Conservation (phyloP, 1,284 basidiomycete species). For the Exsudoporus floridanus region DNA sequence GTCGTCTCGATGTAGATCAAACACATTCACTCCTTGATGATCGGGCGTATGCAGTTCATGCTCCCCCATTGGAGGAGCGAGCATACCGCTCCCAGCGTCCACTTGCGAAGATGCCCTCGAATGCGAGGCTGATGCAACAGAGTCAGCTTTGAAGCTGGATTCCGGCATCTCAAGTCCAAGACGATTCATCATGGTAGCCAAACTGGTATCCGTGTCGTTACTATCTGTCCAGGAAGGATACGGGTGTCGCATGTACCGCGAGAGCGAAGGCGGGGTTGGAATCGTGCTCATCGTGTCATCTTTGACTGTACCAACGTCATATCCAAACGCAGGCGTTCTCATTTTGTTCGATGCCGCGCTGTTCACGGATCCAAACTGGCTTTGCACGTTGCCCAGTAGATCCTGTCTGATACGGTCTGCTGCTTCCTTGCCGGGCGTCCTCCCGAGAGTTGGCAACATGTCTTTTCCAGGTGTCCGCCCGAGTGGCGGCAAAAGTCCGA, state of each 20-base stretch:
- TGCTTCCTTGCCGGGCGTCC: conserved; percentile 62
- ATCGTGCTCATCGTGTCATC: conserved; percentile 67
- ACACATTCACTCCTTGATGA: conserved; percentile 26
- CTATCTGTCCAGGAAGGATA: conserved; percentile 42
- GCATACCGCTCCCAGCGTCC: background rate
- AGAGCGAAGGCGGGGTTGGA: conserved; percentile 65
- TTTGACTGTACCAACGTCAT: conserved; percentile 19
- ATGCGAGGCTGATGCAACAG: conserved; percentile 12
- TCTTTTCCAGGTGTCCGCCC: conserved; percentile 61
- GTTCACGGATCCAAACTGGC: conserved; percentile 20
- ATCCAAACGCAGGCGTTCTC: conserved; percentile 28
- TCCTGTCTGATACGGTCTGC: conserved; percentile 64
- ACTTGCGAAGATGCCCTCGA: conserved; percentile 14
- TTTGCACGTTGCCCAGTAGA: conserved; percentile 53
- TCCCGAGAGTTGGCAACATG: conserved; percentile 53
- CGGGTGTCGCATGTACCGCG: conserved; percentile 49
- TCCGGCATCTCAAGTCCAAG: conserved; percentile 41
- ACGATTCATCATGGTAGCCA: conserved; percentile 55
- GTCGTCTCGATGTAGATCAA: conserved; percentile 29
- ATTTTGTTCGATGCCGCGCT: conserved; percentile 20
- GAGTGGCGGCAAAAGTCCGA: conserved; percentile 52
- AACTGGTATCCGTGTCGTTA: conserved; percentile 41
- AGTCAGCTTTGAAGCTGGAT: conserved; percentile 15
- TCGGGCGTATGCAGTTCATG: conserved; percentile 26
- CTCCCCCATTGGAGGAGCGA: conserved; percentile 1